Evolutionary conservation across 2,329 filamentous ascomycete genomes (phyloP).

Genomic region (Fusarium duplospermum): DNA sequence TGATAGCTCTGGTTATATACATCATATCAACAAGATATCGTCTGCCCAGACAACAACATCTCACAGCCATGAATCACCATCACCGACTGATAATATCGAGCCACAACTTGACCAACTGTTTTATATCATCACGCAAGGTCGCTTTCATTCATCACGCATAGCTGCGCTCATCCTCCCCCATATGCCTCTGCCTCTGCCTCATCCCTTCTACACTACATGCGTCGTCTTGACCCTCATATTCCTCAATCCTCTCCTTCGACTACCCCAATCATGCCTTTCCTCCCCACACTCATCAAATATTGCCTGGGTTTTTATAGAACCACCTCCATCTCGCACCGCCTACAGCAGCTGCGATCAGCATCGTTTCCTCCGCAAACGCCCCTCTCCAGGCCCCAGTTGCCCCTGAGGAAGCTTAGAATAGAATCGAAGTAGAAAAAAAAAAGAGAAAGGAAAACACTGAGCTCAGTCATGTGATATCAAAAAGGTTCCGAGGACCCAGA

Average conservation of each 20-base stretch:
- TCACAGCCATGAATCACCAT: background rate
- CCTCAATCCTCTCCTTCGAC: background rate
- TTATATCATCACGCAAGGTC: slow-evolving; percentile 29
- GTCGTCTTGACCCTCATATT: slow-evolving; percentile 5
- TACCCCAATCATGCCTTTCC: slow-evolving; percentile 9
- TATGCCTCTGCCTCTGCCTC: background rate
- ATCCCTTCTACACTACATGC: slow-evolving; percentile 15
- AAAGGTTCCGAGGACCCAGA: slow-evolving; percentile 21
- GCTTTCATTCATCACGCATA: slow-evolving; percentile 44
- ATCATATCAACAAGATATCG: background rate
- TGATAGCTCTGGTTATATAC: background rate
- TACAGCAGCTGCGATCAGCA: background rate
- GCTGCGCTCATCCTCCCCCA: slow-evolving; percentile 22
- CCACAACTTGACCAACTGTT: background rate
- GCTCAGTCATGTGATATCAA: slow-evolving; percentile 43
- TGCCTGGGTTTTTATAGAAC: slow-evolving; percentile 18
- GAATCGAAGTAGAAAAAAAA: slow-evolving; percentile 6
- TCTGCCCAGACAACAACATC: background rate
- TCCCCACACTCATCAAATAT: slow-evolving; percentile 6
- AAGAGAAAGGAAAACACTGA: slow-evolving; percentile 36
- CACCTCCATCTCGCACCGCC: slow-evolving; percentile 10
- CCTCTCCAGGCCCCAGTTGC: slow-evolving; percentile 25
- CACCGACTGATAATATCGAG: background rate
- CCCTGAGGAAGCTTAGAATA: slow-evolving; percentile 34
- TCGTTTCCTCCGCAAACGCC: slow-evolving; percentile 23